Base-by-base conservation (phyloP, 1,284 basidiomycete genomes). In the Chalciporus sp. region DNA sequence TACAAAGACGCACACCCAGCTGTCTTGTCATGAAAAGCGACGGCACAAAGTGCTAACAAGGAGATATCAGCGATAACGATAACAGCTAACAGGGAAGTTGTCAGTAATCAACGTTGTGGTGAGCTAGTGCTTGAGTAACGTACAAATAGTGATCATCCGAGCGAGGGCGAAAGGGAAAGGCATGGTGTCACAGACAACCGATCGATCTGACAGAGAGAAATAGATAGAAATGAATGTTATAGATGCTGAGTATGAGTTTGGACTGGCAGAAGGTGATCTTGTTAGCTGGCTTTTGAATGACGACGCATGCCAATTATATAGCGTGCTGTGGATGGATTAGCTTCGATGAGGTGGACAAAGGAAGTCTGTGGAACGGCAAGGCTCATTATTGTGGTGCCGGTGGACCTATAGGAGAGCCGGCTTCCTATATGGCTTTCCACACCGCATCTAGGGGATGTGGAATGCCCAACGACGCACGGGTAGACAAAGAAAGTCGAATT, bases 131-230 rank as follows among this genome's bases (percentile, higher is more conserved):
- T 26, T 4, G 41, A 46, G 29, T 4, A 4, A 55, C 69, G 4
- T 42, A 66, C 66, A 46, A 42, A 69, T 53, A 43, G 55, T 40
- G 31, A 69, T 42, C 1, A 26, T 40, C 47, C 63, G 67, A 12
- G 10, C 57, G 51, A 66, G 61, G 47, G 55, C 17, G 31, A 58
- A 64, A 23, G 58, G 54, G 45, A 71, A 69, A 14, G 68, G 14
- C 66, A 71, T 71, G 41, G 43, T 44, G 64, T 65, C 64, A 53
- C 67, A 47, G 64, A 68, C 67, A 23, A 6, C 23, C 23, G 49
- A 39, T 56, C 35, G 27, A 47, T 39, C 28, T 42, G 41, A 52
- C 35, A 27, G 41, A 29, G 27, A 35, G 35, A 41, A 19, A 46
- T 46, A 17, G 41, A 20, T 47, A 26, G 28, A 54, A 52, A 52